These are phyloP conservation scores for Thraustochytrium striatum DNA, from an alignment of 352 stramenopile species.

Conservation along the genomic window DNA sequence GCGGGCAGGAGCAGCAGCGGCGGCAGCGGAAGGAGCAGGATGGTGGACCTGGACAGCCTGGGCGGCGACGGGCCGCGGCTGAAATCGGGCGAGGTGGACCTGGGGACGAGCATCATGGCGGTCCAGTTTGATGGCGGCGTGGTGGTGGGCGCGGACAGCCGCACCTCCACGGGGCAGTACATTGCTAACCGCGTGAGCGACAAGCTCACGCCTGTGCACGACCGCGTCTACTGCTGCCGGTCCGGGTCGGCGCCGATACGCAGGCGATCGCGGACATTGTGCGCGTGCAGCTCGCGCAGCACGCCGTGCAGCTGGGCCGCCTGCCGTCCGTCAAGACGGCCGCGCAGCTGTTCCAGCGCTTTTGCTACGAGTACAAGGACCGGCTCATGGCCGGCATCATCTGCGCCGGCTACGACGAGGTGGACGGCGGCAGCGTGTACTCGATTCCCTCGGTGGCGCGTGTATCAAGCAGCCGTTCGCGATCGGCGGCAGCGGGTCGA, in stretches of 20 bases:
- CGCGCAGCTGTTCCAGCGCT: slow-evolving; percentile 89
- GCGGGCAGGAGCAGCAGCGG: too few relatives aligned
- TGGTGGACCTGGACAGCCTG: too few relatives aligned
- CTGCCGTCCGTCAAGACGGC: slow-evolving; percentile 91
- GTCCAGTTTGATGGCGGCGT: slow-evolving; percentile 91
- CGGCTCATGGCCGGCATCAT: slow-evolving; percentile 91
- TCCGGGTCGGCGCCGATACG: slow-evolving; percentile 95
- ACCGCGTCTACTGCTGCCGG: slow-evolving; percentile 95
- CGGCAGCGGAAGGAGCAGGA: too few relatives aligned
- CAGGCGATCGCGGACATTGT: slow-evolving; percentile 79
- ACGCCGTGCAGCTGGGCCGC: slow-evolving; percentile 64
- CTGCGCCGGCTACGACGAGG: slow-evolving; percentile 91
- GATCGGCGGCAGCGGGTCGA: slow-evolving; percentile 91
- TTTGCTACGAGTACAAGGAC: slow-evolving; percentile 99
- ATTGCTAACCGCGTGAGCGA: slow-evolving; percentile 94
- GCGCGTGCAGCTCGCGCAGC: slow-evolving; percentile 67
- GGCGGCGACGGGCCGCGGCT: too few relatives aligned
- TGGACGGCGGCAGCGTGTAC: slow-evolving; percentile 91
- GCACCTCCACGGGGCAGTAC: slow-evolving; percentile 85
- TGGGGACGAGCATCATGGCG: slow-evolving; percentile 96
- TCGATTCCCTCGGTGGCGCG: slow-evolving; percentile 89
- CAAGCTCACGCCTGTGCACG: slow-evolving; percentile 94
- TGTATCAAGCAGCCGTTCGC: slow-evolving; percentile 94
- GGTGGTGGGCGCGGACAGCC: slow-evolving; percentile 89
- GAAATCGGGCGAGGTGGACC: slow-evolving; percentile 77